Evolutionary conservation across 495 filamentous ascomycete species (phyloP).

Genomic region (Penicillium riverlandense): DNA sequence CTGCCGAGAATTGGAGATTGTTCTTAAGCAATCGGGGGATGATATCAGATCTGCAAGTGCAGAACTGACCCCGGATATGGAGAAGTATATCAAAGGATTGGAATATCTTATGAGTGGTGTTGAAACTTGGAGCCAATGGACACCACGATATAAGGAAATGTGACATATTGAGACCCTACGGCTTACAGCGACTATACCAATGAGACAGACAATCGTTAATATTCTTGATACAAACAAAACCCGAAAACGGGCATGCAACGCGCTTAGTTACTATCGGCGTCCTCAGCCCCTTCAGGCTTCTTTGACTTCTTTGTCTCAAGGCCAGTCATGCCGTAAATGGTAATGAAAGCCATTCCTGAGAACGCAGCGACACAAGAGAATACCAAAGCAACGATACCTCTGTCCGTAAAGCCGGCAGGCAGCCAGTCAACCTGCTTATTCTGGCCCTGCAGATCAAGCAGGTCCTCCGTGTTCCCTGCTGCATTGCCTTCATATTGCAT

Average conservation of each 20-base stretch:
- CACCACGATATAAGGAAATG: conserved; percentile 6
- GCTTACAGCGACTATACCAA: too few relatives aligned
- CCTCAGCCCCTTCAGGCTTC: not conserved
- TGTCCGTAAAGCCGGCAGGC: conserved; percentile 64
- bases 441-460: conserved; percentile 58
- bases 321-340: conserved; percentile 51
- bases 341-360: conserved; percentile 63
- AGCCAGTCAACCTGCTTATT: conserved; percentile 48
- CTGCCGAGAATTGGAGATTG: conserved; percentile 13
- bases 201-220: too few relatives aligned
- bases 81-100: conserved; percentile 10
- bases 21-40: conserved; percentile 1
- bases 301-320: conserved; percentile 6
- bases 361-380: conserved; percentile 66
- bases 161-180: too few relatives aligned
- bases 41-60: not conserved
- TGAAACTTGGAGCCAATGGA: conserved; percentile 16
- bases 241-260: too few relatives aligned
- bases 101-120: conserved; percentile 17
- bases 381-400: conserved; percentile 64
- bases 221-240: too few relatives aligned
- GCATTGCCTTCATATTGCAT: conserved; percentile 59
- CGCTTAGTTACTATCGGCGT: not conserved
- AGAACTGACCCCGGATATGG: conserved; percentile 5
- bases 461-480: conserved; percentile 58